Percentiles rank a stretch among this genome's conserved stretches.
Evolutionary conservation across 495 filamentous ascomycete species (phyloP).

Genomic region (Aspergillus avenaceus): DNA sequence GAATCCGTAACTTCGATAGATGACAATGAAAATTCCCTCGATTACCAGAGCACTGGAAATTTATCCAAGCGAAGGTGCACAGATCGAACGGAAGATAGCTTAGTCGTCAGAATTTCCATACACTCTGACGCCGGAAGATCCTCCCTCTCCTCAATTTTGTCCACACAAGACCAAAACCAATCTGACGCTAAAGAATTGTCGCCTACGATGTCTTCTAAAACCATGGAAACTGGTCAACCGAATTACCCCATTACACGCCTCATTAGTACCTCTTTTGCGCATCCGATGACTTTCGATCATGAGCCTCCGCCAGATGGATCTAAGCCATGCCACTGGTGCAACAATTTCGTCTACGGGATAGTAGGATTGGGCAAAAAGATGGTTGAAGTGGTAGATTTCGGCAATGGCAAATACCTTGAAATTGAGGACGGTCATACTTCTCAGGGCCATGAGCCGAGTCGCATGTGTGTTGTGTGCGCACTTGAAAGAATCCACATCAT

Average conservation of each 20-base stretch:
- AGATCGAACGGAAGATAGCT: not conserved
- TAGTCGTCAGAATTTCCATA: not conserved
- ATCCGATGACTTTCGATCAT: slow-evolving; percentile 37
- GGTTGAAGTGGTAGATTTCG: slow-evolving; percentile 24
- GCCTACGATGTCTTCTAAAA: not conserved
- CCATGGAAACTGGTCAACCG: not conserved
- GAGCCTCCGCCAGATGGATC: slow-evolving; percentile 14
- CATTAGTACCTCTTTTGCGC: slow-evolving; percentile 31
- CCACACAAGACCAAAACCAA: too few relatives aligned
- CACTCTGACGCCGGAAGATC: not conserved
- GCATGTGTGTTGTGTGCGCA: slow-evolving; percentile 37
- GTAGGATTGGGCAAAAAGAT: slow-evolving; percentile 25
- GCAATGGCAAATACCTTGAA: slow-evolving; percentile 25
- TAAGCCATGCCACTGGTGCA: slow-evolving; percentile 37
- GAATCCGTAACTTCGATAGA: slow-evolving; percentile 6
- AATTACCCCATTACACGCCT: slow-evolving; percentile 1
- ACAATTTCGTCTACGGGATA: slow-evolving; percentile 27
- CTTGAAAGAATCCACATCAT: slow-evolving; percentile 26
- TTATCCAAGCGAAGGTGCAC: not conserved
- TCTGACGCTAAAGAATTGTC: not conserved
- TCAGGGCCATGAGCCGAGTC: slow-evolving; percentile 24
- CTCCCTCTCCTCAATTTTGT: slow-evolving; percentile 1
- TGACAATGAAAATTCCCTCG: too few relatives aligned
- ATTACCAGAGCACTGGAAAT: not conserved
- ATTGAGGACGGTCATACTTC: slow-evolving; percentile 25